Evolutionary conservation across 371 early-diverging fungal species (phyloP), one percentile per base, ranked within the genome.

Genomic region (Haplosporangium sp.): DNA sequence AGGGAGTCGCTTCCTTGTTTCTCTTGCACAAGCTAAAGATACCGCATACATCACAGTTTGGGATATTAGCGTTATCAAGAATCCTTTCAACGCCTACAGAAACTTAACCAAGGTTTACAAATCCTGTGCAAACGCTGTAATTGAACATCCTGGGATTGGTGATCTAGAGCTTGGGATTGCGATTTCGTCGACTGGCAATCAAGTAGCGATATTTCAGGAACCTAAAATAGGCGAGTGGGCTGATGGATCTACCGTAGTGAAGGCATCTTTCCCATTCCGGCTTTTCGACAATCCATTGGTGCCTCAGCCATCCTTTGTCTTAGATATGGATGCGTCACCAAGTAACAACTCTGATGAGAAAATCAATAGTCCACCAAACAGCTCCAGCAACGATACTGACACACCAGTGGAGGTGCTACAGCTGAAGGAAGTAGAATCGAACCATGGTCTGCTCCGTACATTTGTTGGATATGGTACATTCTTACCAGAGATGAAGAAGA

Each of bases 401-500:
- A 50, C 69, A 19, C 35, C 74, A 3, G 7, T 56, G 5, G 61
- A 48, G 1, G 6, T 40, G 10, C 6, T 57, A 37, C 47, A 58
- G 61, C 58, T 78, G 58, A 37, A 67, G 27, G 67, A 64, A 1
- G 81, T 74, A 3, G 34, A 6, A 0, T 60, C 19, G 59, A 67
- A 71, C 6, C 57, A 67, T 19, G 66, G 60, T 2, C 3, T 72
- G 4, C 71, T 82, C 19, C 84, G 84, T 40, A 83, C 85, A 48
- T 86, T 90, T n/a, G 84, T 89, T 71, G 90, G 90, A n/a, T 79
- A 85, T 59, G 87, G 87, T 63, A 82, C 85, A n/a, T 90, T 90
- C 72, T 81, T 89, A 42, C 86, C 87, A 64, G 87, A 88, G 58
- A 84, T 85, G 27, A 87, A 86, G 79, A 84, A 88, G 74, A 86